A percentile compares a stretch with the other conserved stretches of the same genome.
Conservation (phyloP, 768 basidiomycete species). For the Lanmaoa rubissima region DNA sequence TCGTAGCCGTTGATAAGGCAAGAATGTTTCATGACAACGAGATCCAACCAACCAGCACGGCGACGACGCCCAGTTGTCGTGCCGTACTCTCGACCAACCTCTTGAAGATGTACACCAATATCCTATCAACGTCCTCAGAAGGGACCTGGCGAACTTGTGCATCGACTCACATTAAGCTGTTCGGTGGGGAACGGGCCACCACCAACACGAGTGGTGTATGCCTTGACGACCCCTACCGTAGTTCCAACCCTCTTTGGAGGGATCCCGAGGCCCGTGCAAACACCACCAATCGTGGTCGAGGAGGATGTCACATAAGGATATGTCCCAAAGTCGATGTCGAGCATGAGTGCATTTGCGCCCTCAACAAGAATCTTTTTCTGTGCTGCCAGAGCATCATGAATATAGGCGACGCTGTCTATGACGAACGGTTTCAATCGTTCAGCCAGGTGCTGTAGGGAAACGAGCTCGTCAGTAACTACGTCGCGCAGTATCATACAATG, state of each 20-base stretch:
- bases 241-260: constrained; percentile 88
- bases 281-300: constrained; percentile 90
- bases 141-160: not conserved
- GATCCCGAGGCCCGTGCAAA: constrained; percentile 96
- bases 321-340: constrained; percentile 96
- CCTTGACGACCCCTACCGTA: constrained; percentile 92
- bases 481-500: not conserved
- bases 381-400: constrained; percentile 74
- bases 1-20: constrained; percentile 96
- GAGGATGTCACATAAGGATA: constrained; percentile 98
- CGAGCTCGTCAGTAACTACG: not conserved
- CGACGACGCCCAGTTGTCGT: constrained; percentile 90
- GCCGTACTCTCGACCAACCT: constrained; percentile 90
- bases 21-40: constrained; percentile 93
- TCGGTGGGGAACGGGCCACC: constrained; percentile 98
- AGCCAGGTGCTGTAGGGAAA: constrained; percentile 62
- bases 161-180: constrained; percentile 71
- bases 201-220: constrained; percentile 98
- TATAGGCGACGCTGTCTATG: constrained; percentile 80
- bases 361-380: constrained; percentile 89
- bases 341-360: constrained; percentile 98
- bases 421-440: constrained; percentile 85
- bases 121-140: constrained; percentile 44
- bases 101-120: constrained; percentile 84
- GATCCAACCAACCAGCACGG: constrained; percentile 96